Conservation (phyloP, 1,284 basidiomycete species). For the Boletus mariae region DNA sequence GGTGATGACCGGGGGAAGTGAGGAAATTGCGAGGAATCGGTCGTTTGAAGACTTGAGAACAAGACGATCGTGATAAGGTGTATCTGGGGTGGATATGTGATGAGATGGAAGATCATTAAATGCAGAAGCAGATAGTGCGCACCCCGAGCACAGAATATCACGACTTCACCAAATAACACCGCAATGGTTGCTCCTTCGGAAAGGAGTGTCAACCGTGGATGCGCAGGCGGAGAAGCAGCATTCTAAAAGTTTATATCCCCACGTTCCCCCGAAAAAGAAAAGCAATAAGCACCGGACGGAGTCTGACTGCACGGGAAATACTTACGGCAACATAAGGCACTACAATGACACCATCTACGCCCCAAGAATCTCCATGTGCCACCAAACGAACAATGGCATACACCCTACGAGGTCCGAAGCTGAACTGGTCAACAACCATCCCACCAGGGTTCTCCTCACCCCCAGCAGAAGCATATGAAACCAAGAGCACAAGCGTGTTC, state of each 20-base stretch:
- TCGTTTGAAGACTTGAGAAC: slow-evolving; percentile 66
- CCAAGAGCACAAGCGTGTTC: slow-evolving; percentile 54
- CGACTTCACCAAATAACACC: slow-evolving; percentile 73
- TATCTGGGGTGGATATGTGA: slow-evolving; percentile 41
- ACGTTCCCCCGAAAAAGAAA: too few relatives aligned
- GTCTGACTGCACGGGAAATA: slow-evolving; percentile 10
- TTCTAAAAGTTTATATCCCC: slow-evolving; percentile 40
- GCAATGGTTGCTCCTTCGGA: slow-evolving; percentile 52
- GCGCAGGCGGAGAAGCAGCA: slow-evolving; percentile 62
- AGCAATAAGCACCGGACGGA: neutral
- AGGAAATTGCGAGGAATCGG: slow-evolving; percentile 67
- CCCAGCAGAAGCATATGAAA: slow-evolving; percentile 57
- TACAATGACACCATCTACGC: slow-evolving; percentile 39
- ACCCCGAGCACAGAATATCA: slow-evolving; percentile 70
- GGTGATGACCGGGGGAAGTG: slow-evolving; percentile 32
- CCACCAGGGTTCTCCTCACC: slow-evolving; percentile 42
- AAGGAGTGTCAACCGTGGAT: slow-evolving; percentile 62
- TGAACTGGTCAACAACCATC: slow-evolving; percentile 41
- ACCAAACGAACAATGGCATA: slow-evolving; percentile 58
- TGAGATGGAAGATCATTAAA: neutral
- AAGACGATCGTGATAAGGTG: slow-evolving; percentile 66
- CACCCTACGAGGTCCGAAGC: slow-evolving; percentile 51
- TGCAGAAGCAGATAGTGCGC: slow-evolving; percentile 9
- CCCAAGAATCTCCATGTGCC: slow-evolving; percentile 26
- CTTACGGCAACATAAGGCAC: slow-evolving; percentile 76